phyloP scores from a whole-genome alignment of 257 asterid species.

The Phtheirospermum japonicum region DNA sequence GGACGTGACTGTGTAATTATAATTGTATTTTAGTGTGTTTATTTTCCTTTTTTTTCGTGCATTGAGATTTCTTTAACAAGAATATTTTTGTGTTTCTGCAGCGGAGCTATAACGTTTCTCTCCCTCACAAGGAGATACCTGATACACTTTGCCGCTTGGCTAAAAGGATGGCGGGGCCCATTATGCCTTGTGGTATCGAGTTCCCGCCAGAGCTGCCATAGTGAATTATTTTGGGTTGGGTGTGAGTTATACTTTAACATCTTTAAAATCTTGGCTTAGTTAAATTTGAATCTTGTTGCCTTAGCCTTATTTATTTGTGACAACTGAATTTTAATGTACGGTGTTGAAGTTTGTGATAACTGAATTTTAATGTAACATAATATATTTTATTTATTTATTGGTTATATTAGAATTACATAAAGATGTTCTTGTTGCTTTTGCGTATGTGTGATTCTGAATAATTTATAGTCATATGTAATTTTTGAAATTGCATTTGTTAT shows the following conservation, averaged over 20 bases:
- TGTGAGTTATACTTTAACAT: conserved; percentile 35
- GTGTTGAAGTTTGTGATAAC: too few relatives aligned
- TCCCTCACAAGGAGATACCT: conserved; percentile 86
- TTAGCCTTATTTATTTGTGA: too few relatives aligned
- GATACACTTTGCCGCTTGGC: conserved; percentile 69
- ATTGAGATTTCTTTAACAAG: conserved; percentile 25
- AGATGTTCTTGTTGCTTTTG: too few relatives aligned
- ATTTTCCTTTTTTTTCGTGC: conserved; percentile 22
- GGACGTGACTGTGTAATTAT: background rate
- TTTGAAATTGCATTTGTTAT: too few relatives aligned
- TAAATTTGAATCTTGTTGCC: conserved; percentile 2
- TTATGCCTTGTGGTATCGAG: conserved; percentile 68
- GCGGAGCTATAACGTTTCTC: conserved; percentile 78
- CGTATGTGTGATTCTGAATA: too few relatives aligned
- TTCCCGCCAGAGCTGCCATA: conserved; percentile 89
- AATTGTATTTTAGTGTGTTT: background rate
- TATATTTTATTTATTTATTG: too few relatives aligned
- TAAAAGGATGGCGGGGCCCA: conserved; percentile 71
- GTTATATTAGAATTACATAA: too few relatives aligned
- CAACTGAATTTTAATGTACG: too few relatives aligned
- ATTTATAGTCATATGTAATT: too few relatives aligned
- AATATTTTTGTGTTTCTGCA: conserved; percentile 33
- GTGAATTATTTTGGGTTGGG: conserved; percentile 90
- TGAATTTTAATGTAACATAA: too few relatives aligned
- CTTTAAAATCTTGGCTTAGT: background rate